phyloP scores from a whole-genome alignment of 1,139 yeast genomes.

The Geotrichum aggregatum region DNA sequence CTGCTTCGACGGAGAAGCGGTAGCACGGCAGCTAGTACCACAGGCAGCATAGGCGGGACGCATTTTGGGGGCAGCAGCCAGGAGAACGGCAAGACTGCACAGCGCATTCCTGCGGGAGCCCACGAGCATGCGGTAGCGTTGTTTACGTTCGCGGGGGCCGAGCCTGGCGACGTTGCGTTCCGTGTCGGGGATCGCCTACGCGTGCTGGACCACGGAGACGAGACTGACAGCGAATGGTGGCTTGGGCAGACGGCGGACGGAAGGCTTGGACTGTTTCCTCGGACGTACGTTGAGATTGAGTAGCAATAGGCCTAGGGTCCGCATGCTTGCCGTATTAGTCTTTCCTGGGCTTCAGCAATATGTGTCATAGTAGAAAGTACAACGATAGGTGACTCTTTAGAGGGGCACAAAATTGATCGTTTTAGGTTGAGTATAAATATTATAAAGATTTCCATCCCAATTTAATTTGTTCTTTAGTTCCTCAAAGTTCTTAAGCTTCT shows the following conservation, averaged over 20 bases:
- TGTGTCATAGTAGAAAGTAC: too few species aligned
- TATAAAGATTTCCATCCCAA: too few species aligned
- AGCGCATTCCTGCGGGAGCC: constrained; percentile 8
- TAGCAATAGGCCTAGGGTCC: too few species aligned
- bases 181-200: constrained; percentile 48
- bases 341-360: too few species aligned
- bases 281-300: constrained; percentile 45
- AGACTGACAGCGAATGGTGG: constrained; percentile 54
- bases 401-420: neutral
- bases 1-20: neutral
- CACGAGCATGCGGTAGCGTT: constrained; percentile 36
- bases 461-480: too few species aligned
- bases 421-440: neutral
- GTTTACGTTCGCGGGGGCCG: constrained; percentile 39
- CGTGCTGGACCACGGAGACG: constrained; percentile 42
- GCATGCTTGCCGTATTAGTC: too few species aligned
- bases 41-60: too few species aligned
- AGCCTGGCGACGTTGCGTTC: constrained; percentile 51
- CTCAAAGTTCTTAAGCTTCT: too few species aligned
- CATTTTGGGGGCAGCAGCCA: neutral
- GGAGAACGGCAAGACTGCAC: neutral
- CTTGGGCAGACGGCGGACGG: constrained; percentile 49
- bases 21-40: neutral
- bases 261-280: constrained; percentile 51
- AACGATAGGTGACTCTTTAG: constrained; percentile 1